phyloP scores from a whole-genome alignment of 306 rosid genomes.

The Cotoneaster glaucophyllus region DNA sequence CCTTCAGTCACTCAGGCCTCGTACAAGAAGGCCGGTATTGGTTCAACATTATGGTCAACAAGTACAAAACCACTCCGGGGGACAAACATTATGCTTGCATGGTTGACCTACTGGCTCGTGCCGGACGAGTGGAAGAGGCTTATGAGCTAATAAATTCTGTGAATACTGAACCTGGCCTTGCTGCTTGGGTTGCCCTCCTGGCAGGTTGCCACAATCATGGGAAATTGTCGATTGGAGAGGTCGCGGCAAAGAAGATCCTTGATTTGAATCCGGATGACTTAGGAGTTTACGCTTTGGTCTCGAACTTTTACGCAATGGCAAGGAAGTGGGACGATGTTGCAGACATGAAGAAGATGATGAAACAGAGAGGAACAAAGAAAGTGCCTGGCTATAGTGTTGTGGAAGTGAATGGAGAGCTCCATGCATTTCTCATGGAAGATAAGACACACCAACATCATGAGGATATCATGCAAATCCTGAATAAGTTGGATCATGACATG shows the following conservation, averaged over 20 bases:
- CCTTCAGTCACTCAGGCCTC: constrained; percentile 47
- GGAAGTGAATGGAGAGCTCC: constrained; percentile 41
- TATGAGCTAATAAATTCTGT: constrained; percentile 22
- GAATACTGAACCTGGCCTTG: constrained; percentile 24
- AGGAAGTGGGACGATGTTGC: constrained; percentile 40
- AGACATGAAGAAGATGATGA: constrained; percentile 27
- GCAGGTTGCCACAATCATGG: constrained; percentile 37
- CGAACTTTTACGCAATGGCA: constrained; percentile 35
- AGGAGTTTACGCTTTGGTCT: constrained; percentile 33
- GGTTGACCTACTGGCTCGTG: constrained; percentile 44
- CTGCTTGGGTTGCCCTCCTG: constrained; percentile 41
- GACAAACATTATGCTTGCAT: constrained; percentile 45
- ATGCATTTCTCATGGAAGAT: constrained; percentile 49
- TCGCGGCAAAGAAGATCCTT: constrained; percentile 31
- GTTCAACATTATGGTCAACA: constrained; percentile 25
- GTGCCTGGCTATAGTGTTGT: constrained; percentile 33
- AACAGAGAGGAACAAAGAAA: constrained; percentile 28
- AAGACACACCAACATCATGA: constrained; percentile 15
- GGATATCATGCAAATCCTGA: constrained; percentile 21
- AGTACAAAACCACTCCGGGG: constrained; percentile 28
- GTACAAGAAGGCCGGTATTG: constrained; percentile 36
- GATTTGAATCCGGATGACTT: constrained; percentile 29
- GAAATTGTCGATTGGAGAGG: constrained; percentile 20
- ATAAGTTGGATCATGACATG: constrained; percentile 29
- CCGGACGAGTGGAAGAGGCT: constrained; percentile 42